Conservation (phyloP, 768 basidiomycete genomes). For the Lepiota subincarnata region DNA sequence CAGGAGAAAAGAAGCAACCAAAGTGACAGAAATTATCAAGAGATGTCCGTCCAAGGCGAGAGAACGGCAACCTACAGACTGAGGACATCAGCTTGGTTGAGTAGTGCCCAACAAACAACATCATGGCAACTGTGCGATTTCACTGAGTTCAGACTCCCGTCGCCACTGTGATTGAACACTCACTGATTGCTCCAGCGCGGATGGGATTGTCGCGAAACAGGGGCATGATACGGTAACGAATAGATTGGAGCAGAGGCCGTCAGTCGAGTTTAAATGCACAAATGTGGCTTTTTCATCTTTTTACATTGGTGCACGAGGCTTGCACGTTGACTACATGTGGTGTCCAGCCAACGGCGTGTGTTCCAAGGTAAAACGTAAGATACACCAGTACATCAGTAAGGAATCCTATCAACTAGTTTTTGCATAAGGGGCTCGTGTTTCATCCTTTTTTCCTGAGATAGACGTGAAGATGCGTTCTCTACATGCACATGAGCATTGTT, state of each 20-base stretch:
- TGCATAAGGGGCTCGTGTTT: background rate
- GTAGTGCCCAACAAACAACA: conserved; percentile 46
- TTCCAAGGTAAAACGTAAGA: background rate
- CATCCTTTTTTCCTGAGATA: background rate
- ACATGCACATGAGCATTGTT: background rate
- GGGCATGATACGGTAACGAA: conserved; percentile 29
- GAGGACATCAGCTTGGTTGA: conserved; percentile 47
- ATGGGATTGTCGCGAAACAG: conserved; percentile 46
- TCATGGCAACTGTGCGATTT: conserved; percentile 36
- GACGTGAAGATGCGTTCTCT: background rate
- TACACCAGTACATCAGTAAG: background rate
- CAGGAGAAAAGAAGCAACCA: background rate
- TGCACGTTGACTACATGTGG: conserved; percentile 11
- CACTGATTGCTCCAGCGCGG: conserved; percentile 41
- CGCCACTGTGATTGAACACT: background rate
- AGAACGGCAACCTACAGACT: conserved; percentile 30
- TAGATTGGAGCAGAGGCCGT: conserved; percentile 4
- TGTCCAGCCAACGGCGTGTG: background rate
- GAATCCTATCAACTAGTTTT: background rate
- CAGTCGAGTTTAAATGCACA: background rate
- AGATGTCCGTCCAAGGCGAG: background rate
- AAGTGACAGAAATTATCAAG: background rate
- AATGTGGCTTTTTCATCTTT: background rate
- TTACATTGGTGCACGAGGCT: conserved; percentile 7
- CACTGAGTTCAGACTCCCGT: background rate